Evolutionary conservation across 371 early-diverging fungal species (phyloP).

Genomic region (Nematocida ironsii): DNA sequence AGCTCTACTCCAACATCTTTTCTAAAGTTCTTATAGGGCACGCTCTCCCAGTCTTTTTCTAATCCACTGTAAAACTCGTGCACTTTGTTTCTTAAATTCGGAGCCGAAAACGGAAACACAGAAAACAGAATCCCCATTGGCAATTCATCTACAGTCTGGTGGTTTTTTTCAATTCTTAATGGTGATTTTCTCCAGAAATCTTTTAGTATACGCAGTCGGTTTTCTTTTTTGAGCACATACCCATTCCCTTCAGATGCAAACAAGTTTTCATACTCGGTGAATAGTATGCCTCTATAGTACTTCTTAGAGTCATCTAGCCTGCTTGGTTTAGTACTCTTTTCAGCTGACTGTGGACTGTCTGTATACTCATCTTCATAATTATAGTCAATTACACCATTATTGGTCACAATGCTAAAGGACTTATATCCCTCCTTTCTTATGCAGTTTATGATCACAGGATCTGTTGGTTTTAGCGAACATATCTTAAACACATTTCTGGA

Average conservation of each 20-base stretch:
- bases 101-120: constrained; percentile 10
- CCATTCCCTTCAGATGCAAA: constrained; percentile 24
- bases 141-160: constrained; percentile 10
- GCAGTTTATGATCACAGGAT: constrained; percentile 10
- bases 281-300: constrained; percentile 31
- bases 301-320: background rate
- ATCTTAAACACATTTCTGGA: constrained; percentile 40
- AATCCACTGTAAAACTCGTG: constrained; percentile 16
- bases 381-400: constrained; percentile 24
- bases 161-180: background rate
- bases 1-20: background rate
- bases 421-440: constrained; percentile 35
- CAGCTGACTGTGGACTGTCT: background rate
- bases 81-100: background rate
- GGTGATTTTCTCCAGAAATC: constrained; percentile 5
- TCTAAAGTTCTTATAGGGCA: constrained; percentile 20
- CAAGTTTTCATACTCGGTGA: constrained; percentile 8
- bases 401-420: constrained; percentile 25
- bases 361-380: background rate
- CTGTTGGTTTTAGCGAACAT: background rate
- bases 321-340: background rate
- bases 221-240: constrained; percentile 19
- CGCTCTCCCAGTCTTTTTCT: constrained; percentile 26
- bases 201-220: constrained; percentile 2
- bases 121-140: constrained; percentile 2